Percentiles rank a stretch among this genome's conserved stretches.
Conservation (phyloP, 2,329 filamentous ascomycete genomes). For the Stylonectria norvegica region DNA sequence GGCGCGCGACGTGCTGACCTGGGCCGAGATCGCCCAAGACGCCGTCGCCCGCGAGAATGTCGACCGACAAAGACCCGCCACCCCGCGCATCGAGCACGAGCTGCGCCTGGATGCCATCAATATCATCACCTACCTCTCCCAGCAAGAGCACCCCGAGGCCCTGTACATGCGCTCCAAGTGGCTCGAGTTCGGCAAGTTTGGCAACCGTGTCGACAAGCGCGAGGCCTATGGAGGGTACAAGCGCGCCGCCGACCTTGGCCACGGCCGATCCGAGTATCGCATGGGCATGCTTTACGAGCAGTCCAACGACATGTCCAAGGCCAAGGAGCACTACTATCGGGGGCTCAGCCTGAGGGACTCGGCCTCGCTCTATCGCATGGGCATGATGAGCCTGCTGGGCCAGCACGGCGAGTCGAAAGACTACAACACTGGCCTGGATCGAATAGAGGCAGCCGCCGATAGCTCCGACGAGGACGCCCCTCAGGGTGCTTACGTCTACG, state of each 20-base stretch:
- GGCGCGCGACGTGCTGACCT: conserved; percentile 88
- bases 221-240: conserved; percentile 88
- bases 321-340: conserved; percentile 82
- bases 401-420: conserved; percentile 90
- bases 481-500: conserved; percentile 91
- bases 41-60: conserved; percentile 64
- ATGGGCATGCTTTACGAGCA: conserved; percentile 99
- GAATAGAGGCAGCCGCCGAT: conserved; percentile 79
- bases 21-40: conserved; percentile 79
- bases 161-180: conserved; percentile 95
- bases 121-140: conserved; percentile 83
- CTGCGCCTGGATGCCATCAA: conserved; percentile 85
- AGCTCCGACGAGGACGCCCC: conserved; percentile 94
- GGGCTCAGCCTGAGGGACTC: conserved; percentile 81
- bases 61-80: conserved; percentile 60
- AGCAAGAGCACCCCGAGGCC: conserved; percentile 89
- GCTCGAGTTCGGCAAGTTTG: conserved; percentile 97
- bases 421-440: conserved; percentile 69
- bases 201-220: conserved; percentile 84
- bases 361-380: conserved; percentile 79
- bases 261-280: conserved; percentile 86
- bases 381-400: conserved; percentile 95
- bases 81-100: conserved; percentile 85
- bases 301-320: conserved; percentile 87
- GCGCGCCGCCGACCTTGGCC: conserved; percentile 80